phyloP scores from a whole-genome alignment of 2,329 filamentous ascomycete species.

The Trichoderma endophyticum region DNA sequence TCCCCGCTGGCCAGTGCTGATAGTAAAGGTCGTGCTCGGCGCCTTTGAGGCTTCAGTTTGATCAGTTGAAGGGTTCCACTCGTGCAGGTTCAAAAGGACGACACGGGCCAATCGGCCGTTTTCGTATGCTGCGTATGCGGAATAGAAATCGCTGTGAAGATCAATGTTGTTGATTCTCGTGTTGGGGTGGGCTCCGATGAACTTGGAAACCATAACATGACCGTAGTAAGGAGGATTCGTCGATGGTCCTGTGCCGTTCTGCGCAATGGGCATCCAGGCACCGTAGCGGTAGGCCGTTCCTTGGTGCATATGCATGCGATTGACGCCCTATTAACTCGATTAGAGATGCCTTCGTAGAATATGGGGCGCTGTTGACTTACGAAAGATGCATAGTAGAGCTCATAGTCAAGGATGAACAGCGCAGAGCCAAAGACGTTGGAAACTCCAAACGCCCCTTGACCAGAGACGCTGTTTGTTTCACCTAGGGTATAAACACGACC shows the following conservation, averaged over 20 bases:
- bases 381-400: slow-evolving; percentile 15
- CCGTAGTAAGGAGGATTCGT: slow-evolving; percentile 18
- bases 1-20: neutral
- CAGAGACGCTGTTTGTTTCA: slow-evolving; percentile 13
- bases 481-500: slow-evolving; percentile 11
- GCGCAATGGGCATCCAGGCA: slow-evolving; percentile 14
- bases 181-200: slow-evolving; percentile 4
- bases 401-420: slow-evolving; percentile 12
- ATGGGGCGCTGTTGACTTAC: neutral
- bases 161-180: slow-evolving; percentile 13
- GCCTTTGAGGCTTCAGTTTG: neutral
- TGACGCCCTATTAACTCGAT: neutral
- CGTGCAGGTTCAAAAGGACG: neutral
- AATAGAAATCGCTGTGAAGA: slow-evolving; percentile 11
- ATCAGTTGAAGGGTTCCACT: slow-evolving; percentile 11
- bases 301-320: slow-evolving; percentile 16
- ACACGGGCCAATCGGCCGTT: neutral
- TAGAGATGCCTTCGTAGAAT: neutral
- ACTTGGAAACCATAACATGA: slow-evolving; percentile 15
- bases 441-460: slow-evolving; percentile 14
- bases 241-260: slow-evolving; percentile 10
- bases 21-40: neutral
- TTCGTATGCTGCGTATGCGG: slow-evolving; percentile 15
- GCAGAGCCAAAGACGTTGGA: slow-evolving; percentile 16
- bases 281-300: slow-evolving; percentile 15